Evolutionary conservation across 495 filamentous ascomycete species (phyloP).

Genomic region (Trichoderma virens): DNA sequence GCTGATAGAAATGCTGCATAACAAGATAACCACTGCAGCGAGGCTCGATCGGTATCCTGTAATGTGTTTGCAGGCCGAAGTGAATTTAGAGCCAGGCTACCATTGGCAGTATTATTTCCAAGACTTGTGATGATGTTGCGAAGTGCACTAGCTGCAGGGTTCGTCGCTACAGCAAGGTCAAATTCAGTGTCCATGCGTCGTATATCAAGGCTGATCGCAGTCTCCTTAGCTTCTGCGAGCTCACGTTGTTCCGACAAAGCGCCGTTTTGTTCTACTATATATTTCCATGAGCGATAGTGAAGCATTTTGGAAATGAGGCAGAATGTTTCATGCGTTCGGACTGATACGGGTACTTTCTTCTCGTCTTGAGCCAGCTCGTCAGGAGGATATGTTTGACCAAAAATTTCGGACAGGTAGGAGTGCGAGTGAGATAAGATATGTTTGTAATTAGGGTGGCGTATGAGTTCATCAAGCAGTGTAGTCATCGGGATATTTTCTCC

Average conservation of each 20-base stretch:
- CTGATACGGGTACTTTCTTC: constrained; percentile 15
- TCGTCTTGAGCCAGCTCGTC: constrained; percentile 17
- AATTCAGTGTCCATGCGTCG: constrained; percentile 17
- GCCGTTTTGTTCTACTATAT: background rate
- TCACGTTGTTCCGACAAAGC: constrained; percentile 6
- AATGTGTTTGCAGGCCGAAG: background rate
- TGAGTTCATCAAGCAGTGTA: constrained; percentile 16
- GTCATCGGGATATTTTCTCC: constrained; percentile 1
- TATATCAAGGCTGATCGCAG: constrained; percentile 16
- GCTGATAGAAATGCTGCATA: constrained; percentile 18
- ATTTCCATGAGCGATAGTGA: constrained; percentile 14
- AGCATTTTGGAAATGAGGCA: constrained; percentile 17
- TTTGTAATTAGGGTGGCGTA: constrained; percentile 13
- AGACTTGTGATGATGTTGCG: background rate
- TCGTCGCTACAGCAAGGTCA: constrained; percentile 15
- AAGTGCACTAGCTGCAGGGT: constrained; percentile 13
- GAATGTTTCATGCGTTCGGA: constrained; percentile 20
- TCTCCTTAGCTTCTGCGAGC: constrained; percentile 10
- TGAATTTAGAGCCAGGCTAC: background rate
- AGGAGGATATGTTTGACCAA: constrained; percentile 16
- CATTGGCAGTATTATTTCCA: background rate
- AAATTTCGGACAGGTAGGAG: constrained; percentile 15
- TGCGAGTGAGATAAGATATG: constrained; percentile 16
- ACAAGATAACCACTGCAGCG: constrained; percentile 16
- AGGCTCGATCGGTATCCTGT: too few species aligned